These are phyloP conservation scores for Cladosporium sp. DNA, from an alignment of 2,329 filamentous ascomycete species.

Conservation along the genomic window DNA sequence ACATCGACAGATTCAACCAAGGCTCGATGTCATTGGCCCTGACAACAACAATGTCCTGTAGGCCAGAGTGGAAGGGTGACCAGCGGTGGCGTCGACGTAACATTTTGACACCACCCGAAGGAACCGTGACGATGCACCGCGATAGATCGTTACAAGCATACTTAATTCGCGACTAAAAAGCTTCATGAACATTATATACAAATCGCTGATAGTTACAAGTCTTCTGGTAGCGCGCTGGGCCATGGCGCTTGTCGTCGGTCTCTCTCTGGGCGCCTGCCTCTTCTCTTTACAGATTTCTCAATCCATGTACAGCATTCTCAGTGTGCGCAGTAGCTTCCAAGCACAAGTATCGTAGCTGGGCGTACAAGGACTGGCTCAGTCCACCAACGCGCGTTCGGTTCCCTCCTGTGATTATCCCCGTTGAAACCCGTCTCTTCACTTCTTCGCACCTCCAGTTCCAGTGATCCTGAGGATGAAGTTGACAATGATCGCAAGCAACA, in stretches of 20 bases:
- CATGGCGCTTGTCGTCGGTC: background rate
- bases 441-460: conserved; percentile 10
- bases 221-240: background rate
- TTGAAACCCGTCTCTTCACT: background rate
- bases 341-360: background rate
- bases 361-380: background rate
- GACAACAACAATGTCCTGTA: background rate
- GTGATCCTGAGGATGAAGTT: conserved; percentile 85
- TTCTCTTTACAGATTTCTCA: background rate
- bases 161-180: background rate
- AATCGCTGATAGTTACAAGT: background rate
- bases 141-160: background rate
- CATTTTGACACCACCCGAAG: background rate
- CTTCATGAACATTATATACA: background rate
- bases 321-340: background rate
- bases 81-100: background rate
- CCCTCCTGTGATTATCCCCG: background rate
- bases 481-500: conserved; percentile 86
- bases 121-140: background rate
- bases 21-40: background rate
- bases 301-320: background rate
- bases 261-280: background rate
- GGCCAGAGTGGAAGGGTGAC: background rate
- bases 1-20: background rate
- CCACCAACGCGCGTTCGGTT: background rate